Conservation (phyloP, 1,284 basidiomycete species). For the Pseudozyma sp. region DNA sequence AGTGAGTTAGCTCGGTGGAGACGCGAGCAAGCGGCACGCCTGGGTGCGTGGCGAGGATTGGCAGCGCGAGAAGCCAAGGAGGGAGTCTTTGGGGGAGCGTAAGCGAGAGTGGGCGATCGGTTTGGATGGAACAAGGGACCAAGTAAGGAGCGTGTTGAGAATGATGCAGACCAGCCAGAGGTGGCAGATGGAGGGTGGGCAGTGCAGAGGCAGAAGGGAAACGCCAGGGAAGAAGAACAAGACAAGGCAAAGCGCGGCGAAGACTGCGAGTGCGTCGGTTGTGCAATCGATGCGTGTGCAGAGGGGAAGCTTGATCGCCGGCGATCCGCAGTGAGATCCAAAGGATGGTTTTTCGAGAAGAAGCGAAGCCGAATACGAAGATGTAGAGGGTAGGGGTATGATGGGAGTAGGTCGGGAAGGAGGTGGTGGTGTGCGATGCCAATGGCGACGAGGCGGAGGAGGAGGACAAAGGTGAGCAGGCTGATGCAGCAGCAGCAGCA, state of each 20-base stretch:
- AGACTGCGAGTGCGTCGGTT: neutral
- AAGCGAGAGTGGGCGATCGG: slow-evolving; percentile 2
- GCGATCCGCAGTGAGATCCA: slow-evolving; percentile 10
- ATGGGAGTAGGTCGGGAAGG: neutral
- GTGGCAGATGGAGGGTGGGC: neutral
- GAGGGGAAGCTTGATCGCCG: slow-evolving; percentile 22
- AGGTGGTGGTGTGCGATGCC: neutral
- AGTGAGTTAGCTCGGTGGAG: too few relatives aligned
- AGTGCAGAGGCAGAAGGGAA: neutral
- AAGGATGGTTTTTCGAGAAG: neutral
- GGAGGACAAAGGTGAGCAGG: neutral
- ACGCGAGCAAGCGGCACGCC: too few relatives aligned
- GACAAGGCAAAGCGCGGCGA: too few relatives aligned
- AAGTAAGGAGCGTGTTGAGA: slow-evolving; percentile 7
- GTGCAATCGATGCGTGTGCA: neutral
- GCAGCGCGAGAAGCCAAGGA: neutral
- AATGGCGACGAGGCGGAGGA: slow-evolving; percentile 1
- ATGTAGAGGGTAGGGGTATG: neutral
- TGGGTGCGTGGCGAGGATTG: too few relatives aligned
- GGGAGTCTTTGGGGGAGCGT: neutral
- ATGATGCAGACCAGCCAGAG: too few relatives aligned
- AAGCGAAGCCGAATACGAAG: neutral
- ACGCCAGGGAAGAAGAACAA: neutral
- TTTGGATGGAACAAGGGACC: neutral
- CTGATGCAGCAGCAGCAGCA: neutral